Percentiles rank a stretch among this genome's conserved stretches.
These are phyloP conservation scores for Boletellus emodensis DNA, from an alignment of 768 basidiomycete species.

Conservation along the genomic window DNA sequence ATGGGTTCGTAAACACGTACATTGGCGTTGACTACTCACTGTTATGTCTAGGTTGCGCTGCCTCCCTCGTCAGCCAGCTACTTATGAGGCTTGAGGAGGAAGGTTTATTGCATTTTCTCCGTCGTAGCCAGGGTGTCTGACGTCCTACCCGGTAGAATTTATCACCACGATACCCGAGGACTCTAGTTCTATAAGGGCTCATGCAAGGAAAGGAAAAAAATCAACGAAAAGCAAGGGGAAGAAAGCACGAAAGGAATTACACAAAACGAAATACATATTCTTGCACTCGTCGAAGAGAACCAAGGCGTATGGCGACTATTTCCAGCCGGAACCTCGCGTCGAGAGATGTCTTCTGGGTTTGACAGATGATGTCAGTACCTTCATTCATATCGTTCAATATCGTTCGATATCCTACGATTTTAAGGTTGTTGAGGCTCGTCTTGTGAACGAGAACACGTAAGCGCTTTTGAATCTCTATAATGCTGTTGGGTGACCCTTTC, in stretches of 20 bases:
- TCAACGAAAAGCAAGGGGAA: conserved; percentile 39
- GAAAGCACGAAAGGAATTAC: conserved; percentile 46
- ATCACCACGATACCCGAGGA: conserved; percentile 52
- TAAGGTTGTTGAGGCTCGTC: conserved; percentile 8
- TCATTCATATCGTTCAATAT: not conserved
- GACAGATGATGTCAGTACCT: conserved; percentile 46
- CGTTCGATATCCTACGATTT: not conserved
- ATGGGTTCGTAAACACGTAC: conserved; percentile 45
- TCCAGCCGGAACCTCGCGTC: conserved; percentile 54
- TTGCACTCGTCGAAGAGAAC: conserved; percentile 43
- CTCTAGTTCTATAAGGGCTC: conserved; percentile 39
- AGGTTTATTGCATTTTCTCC: conserved; percentile 38
- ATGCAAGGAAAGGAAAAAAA: conserved; percentile 39
- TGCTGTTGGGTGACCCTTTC: not conserved
- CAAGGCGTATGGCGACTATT: conserved; percentile 60
- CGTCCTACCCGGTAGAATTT: conserved; percentile 45
- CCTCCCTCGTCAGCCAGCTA: conserved; percentile 54
- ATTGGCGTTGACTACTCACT: conserved; percentile 4
- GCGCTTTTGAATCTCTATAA: not conserved
- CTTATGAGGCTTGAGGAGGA: conserved; percentile 68
- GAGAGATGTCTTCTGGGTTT: conserved; percentile 64
- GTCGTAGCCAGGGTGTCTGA: conserved; percentile 4
- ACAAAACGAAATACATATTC: conserved; percentile 58
- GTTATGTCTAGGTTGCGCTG: conserved; percentile 44
- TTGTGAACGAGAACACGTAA: conserved; percentile 15